Percentiles rank a stretch among this genome's conserved stretches.
Conservation (phyloP, 495 filamentous ascomycete genomes). For the Sphaerosporella brunnea region DNA sequence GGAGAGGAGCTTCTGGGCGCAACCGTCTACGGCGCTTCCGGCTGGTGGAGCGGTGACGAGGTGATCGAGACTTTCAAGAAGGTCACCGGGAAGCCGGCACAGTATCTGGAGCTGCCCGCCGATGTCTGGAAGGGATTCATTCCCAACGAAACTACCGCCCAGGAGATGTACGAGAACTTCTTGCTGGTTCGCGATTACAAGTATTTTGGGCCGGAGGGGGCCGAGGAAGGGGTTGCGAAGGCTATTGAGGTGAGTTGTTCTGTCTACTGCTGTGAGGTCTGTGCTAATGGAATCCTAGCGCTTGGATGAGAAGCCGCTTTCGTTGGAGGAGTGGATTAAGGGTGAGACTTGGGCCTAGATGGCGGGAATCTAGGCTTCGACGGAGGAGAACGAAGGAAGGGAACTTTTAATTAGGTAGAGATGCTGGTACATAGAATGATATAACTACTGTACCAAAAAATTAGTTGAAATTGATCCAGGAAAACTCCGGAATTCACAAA, state of each 20-base stretch:
- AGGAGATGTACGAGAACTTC: slow-evolving; percentile 11
- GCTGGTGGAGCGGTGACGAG: slow-evolving; percentile 33
- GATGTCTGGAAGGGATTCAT: slow-evolving; percentile 34
- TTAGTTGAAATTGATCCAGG: too few species aligned
- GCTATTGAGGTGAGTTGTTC: neutral
- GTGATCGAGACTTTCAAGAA: slow-evolving; percentile 35
- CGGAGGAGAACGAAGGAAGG: too few species aligned
- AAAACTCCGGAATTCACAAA: too few species aligned
- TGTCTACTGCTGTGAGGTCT: neutral
- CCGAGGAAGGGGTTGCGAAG: neutral
- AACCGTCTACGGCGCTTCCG: slow-evolving; percentile 32
- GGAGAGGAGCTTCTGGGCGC: slow-evolving; percentile 29
- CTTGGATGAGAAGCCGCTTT: neutral
- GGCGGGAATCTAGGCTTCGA: too few species aligned
- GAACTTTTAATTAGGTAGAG: too few species aligned
- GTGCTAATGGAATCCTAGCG: neutral
- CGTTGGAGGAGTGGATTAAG: neutral
- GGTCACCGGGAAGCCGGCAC: slow-evolving; percentile 32
- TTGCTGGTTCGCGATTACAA: slow-evolving; percentile 8
- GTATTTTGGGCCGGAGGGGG: slow-evolving; percentile 8
- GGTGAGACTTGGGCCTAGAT: too few species aligned
- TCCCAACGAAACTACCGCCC: slow-evolving; percentile 6
- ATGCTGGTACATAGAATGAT: too few species aligned
- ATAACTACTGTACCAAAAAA: too few species aligned
- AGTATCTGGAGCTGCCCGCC: slow-evolving; percentile 29